Conservation (phyloP, 371 early-diverging fungal species). For the Catenaria anguillulae region DNA sequence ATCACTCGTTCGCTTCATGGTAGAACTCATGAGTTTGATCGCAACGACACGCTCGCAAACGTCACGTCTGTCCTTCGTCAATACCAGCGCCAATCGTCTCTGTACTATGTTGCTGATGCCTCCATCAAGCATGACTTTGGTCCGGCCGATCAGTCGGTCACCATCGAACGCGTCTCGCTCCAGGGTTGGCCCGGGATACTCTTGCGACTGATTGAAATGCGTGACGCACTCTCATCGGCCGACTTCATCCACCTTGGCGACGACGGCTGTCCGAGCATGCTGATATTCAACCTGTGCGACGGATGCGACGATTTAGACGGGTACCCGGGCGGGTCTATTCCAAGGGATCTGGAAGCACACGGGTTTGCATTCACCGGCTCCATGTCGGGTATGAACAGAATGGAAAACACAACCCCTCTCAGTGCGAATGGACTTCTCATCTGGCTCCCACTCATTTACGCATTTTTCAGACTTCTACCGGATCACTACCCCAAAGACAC, state of each 20-base stretch:
- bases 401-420: too few relatives aligned
- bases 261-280: too few relatives aligned
- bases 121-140: too few relatives aligned
- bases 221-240: neutral
- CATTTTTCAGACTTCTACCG: neutral
- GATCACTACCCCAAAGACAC: neutral
- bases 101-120: too few relatives aligned
- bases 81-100: conserved; percentile 6
- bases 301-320: conserved; percentile 16
- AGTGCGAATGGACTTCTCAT: too few relatives aligned
- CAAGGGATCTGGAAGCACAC: neutral
- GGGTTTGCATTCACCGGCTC: neutral
- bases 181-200: neutral
- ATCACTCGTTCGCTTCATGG: too few relatives aligned
- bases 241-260: too few relatives aligned
- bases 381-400: neutral
- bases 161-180: neutral
- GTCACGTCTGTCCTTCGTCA: neutral
- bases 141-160: neutral
- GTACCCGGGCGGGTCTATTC: conserved; percentile 10
- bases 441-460: neutral
- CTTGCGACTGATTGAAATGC: neutral
- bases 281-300: conserved; percentile 16
- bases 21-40: neutral
- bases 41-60: neutral